phyloP scores from a whole-genome alignment of 2,329 filamentous ascomycete species.

The Dichotomopilus funicola region DNA sequence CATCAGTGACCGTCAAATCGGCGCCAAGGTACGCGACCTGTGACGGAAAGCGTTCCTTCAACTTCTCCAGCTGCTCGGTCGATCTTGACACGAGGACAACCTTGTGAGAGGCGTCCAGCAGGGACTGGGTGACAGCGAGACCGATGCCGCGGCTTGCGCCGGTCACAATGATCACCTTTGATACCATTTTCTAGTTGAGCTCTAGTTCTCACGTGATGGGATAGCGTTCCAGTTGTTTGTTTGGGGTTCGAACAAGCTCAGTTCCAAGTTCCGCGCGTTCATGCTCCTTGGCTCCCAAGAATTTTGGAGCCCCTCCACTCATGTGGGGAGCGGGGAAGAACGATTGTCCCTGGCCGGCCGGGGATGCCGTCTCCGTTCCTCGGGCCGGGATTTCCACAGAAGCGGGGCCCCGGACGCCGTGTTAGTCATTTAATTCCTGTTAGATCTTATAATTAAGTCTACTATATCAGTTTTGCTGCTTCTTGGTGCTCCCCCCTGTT shows the following conservation, averaged over 20 bases:
- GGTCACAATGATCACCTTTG: slow-evolving; percentile 64
- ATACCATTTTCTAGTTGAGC: slow-evolving; percentile 25
- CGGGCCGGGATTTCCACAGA: too few relatives aligned
- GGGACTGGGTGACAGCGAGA: slow-evolving; percentile 45
- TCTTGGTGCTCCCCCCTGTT: background rate
- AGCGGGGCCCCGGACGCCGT: too few relatives aligned
- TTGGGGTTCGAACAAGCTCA: background rate
- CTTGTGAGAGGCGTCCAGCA: slow-evolving; percentile 49
- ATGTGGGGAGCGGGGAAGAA: slow-evolving; percentile 14
- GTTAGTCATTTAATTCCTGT: too few relatives aligned
- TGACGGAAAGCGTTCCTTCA: slow-evolving; percentile 45
- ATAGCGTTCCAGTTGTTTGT: too few relatives aligned
- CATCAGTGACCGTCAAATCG: slow-evolving; percentile 49
- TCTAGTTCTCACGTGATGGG: too few relatives aligned
- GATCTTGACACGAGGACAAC: slow-evolving; percentile 54
- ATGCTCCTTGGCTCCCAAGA: slow-evolving; percentile 1
- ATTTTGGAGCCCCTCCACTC: slow-evolving; percentile 7
- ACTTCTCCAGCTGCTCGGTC: slow-evolving; percentile 39
- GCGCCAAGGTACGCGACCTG: slow-evolving; percentile 51
- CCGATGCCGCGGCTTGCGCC: slow-evolving; percentile 60
- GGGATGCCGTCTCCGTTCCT: too few relatives aligned
- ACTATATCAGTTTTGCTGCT: background rate
- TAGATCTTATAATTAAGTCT: too few relatives aligned
- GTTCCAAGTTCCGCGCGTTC: background rate
- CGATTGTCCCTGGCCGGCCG: background rate